A percentile compares a stretch with the other conserved stretches of the same genome.
Conservation (phyloP, 768 basidiomycete genomes). For the Macrolepiota fuliginosa region DNA sequence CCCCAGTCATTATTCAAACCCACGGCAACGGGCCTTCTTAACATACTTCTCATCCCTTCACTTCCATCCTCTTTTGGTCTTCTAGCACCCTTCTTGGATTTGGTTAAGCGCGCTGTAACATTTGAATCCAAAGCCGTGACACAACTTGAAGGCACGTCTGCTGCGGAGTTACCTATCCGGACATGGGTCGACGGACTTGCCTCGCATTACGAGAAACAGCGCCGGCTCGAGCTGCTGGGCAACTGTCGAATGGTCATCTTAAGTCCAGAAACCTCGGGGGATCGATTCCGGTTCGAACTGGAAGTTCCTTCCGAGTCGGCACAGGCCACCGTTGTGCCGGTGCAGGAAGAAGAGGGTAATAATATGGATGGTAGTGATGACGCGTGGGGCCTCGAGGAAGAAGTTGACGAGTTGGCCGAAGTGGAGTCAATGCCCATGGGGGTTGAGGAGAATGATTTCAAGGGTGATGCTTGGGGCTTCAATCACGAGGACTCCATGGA, state of each 20-base stretch:
- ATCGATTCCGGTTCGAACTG: slow-evolving; percentile 41
- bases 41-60: slow-evolving; percentile 63
- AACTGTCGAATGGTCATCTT: slow-evolving; percentile 55
- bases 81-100: slow-evolving; percentile 60
- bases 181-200: slow-evolving; percentile 68
- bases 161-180: slow-evolving; percentile 52
- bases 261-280: slow-evolving; percentile 31
- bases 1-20: slow-evolving; percentile 60
- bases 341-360: slow-evolving; percentile 23
- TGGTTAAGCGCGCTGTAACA: slow-evolving; percentile 53
- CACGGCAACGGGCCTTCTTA: slow-evolving; percentile 57
- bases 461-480: slow-evolving; percentile 50
- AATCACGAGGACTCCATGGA: slow-evolving; percentile 32
- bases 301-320: slow-evolving; percentile 29
- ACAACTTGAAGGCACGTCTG: slow-evolving; percentile 45
- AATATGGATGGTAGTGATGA: slow-evolving; percentile 35
- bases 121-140: slow-evolving; percentile 63
- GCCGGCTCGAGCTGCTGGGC: slow-evolving; percentile 66
- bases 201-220: slow-evolving; percentile 75
- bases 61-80: slow-evolving; percentile 62
- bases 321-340: slow-evolving; percentile 27
- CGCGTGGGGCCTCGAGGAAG: slow-evolving; percentile 30
- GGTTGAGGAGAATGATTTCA: slow-evolving; percentile 20
- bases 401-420: slow-evolving; percentile 16
- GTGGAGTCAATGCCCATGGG: slow-evolving; percentile 7